A percentile compares a stretch with the other conserved stretches of the same genome.
Evolutionary conservation across 805 yeast genomes (phyloP).

Genomic region (Yamadazyma nakazawae): DNA sequence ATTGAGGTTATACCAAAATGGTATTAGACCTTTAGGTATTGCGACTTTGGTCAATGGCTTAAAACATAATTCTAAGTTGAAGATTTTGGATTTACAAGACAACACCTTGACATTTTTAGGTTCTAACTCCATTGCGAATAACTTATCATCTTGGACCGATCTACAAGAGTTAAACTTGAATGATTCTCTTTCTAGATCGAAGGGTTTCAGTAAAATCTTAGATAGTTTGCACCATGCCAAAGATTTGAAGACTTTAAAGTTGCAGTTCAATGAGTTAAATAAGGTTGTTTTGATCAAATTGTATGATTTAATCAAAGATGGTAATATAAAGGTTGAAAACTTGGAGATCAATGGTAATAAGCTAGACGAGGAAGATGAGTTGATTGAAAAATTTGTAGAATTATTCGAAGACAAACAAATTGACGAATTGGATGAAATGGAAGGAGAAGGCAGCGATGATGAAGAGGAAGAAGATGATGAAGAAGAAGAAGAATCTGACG

Average conservation of each 20-base stretch:
- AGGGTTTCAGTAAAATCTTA: slow-evolving; percentile 63
- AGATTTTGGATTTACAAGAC: slow-evolving; percentile 84
- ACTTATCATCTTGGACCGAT: slow-evolving; percentile 57
- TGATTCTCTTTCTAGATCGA: slow-evolving; percentile 80
- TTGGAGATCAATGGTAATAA: slow-evolving; percentile 93
- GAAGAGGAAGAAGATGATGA: slow-evolving; percentile 60
- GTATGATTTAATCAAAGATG: slow-evolving; percentile 44
- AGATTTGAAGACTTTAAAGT: slow-evolving; percentile 56
- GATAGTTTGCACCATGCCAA: slow-evolving; percentile 41
- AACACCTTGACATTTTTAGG: slow-evolving; percentile 84
- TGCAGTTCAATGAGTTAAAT: slow-evolving; percentile 88
- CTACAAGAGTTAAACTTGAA: slow-evolving; percentile 79
- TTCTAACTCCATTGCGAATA: slow-evolving; percentile 46
- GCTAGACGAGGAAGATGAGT: slow-evolving; percentile 82
- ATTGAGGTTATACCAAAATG: slow-evolving; percentile 88
- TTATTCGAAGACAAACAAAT: slow-evolving; percentile 72
- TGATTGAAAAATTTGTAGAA: slow-evolving; percentile 55
- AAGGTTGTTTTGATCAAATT: slow-evolving; percentile 60
- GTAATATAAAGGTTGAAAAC: slow-evolving; percentile 56
- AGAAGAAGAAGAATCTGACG: slow-evolving; percentile 58
- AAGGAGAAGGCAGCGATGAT: slow-evolving; percentile 72
- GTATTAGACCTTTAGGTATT: slow-evolving; percentile 93
- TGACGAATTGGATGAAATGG: slow-evolving; percentile 93
- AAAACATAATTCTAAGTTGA: slow-evolving; percentile 53
- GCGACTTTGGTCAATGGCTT: slow-evolving; percentile 67